phyloP scores from a whole-genome alignment of 2,329 filamentous ascomycete species.

The Hypoxylon sp. region DNA sequence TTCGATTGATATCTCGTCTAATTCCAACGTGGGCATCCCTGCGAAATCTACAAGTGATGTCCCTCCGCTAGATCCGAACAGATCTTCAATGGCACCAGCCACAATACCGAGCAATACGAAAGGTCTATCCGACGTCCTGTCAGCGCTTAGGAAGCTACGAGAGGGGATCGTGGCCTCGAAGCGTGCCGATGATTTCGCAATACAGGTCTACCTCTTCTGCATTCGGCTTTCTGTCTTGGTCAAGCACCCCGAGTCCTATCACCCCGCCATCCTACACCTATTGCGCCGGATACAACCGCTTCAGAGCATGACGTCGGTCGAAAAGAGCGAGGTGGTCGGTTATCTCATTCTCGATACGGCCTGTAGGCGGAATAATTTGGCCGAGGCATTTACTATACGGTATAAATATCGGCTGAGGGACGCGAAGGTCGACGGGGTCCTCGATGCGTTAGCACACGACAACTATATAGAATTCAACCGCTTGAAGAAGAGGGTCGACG shows the following conservation, averaged over 20 bases:
- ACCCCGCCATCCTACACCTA: constrained; percentile 85
- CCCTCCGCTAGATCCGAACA: constrained; percentile 34
- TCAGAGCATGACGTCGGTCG: constrained; percentile 76
- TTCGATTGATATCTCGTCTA: constrained; percentile 64
- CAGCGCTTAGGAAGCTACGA: constrained; percentile 89
- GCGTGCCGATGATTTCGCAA: constrained; percentile 82
- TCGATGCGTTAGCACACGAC: constrained; percentile 80
- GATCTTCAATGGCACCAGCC: constrained; percentile 39
- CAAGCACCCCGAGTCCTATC: constrained; percentile 88
- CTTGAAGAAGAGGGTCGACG: constrained; percentile 79
- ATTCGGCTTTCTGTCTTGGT: constrained; percentile 86
- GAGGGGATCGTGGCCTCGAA: constrained; percentile 88
- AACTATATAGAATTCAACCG: constrained; percentile 86
- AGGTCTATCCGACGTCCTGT: constrained; percentile 80
- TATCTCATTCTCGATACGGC: constrained; percentile 91
- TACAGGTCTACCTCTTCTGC: constrained; percentile 92
- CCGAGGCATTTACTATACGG: constrained; percentile 78
- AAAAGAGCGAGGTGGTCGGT: constrained; percentile 81
- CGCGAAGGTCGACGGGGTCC: constrained; percentile 74
- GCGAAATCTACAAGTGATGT: constrained; percentile 26
- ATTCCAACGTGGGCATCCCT: constrained; percentile 53
- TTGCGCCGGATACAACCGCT: constrained; percentile 77
- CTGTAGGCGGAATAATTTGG: constrained; percentile 82
- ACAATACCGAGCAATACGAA: constrained; percentile 61
- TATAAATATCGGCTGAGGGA: constrained; percentile 73